A percentile compares a stretch with the other conserved stretches of the same genome.
These are phyloP conservation scores for Dryadomyces quercus-mongolicae DNA, from an alignment of 2,329 filamentous ascomycete species.

Conservation along the genomic window DNA sequence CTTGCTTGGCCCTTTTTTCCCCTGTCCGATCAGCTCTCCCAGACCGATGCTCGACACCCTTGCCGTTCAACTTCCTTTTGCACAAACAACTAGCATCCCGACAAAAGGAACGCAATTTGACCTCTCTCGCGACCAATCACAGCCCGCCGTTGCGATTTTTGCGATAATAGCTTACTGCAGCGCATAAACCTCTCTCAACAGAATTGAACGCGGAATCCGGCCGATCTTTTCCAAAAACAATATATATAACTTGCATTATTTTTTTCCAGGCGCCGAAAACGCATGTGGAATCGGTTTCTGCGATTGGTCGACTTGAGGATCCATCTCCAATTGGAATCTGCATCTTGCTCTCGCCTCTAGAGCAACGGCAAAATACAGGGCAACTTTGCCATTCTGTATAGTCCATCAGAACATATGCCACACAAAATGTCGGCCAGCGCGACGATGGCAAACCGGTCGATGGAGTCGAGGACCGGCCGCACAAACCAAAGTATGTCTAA, in stretches of 20 bases:
- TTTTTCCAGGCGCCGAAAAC: background rate
- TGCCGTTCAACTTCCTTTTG: background rate
- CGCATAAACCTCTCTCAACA: background rate
- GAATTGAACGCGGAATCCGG: background rate
- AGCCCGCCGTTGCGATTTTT: background rate
- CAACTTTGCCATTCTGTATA: background rate
- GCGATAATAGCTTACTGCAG: slow-evolving; percentile 2
- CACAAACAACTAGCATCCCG: background rate
- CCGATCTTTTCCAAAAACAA: background rate
- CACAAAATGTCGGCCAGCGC: background rate
- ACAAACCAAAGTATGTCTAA: slow-evolving; percentile 65
- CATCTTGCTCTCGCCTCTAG: background rate
- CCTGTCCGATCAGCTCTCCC: background rate
- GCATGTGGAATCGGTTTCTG: background rate
- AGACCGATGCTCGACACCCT: background rate
- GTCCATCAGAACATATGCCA: background rate
- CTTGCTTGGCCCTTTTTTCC: background rate
- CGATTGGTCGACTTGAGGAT: background rate
- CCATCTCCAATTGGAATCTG: background rate
- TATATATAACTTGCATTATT: background rate
- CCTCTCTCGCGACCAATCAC: slow-evolving; percentile 1
- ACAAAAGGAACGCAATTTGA: background rate
- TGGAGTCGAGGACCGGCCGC: slow-evolving; percentile 66
- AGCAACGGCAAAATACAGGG: background rate
- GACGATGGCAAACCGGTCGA: slow-evolving; percentile 33